Base-by-base conservation (phyloP, 2,329 filamentous ascomycete genomes). In the Colletotrichum lindemuthianum region DNA sequence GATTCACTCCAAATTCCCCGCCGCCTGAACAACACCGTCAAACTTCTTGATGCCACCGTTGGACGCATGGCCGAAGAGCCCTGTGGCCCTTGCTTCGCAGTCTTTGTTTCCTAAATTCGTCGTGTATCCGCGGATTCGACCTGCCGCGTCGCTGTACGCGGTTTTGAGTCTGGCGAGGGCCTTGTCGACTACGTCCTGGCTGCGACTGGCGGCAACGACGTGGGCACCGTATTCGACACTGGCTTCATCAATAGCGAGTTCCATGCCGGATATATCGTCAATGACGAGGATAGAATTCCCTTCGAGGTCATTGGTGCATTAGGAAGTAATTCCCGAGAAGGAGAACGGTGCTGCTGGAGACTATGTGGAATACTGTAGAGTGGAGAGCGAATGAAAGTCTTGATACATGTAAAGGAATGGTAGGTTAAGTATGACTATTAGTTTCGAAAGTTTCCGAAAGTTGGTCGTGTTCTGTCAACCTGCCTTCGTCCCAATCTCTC, bases 251-350 rank as follows among this genome's bases (percentile, higher is more conserved):
- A 88, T 85, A 59, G 77, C 81, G 67, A 82, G 86, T 37, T 88
- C 89, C 44, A 91, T 88, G 55, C 89, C 89, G 13, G 84, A 82
- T 2, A 86, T 85, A 44, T 87, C 89, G 48, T 89, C 89, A 50
- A 91, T 80, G 70, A 91, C 76, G 44, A 92, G 83, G 69, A 89
- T 74, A 65, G 75, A 77, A 45, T 72, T 52, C 16, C 34, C 60
- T 32, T 39, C 51, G 37, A 56, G 59, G 51, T 50, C 56, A 15
- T 50, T 56, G 33, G 37, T 49, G 44, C 56, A 60, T 13, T 60
- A 56, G 8, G 12, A 44, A 32, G 59, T 37, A 50, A 60, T 50
- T 40, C 4, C 4, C 24, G 5, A 24, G 24, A 5, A 4, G 24
- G 4, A 4, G 24, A 5, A 24, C 24, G 24, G 5, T 24, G 24